Base-by-base conservation (phyloP, 805 yeast species). In the Schwanniomyces pseudopolymorphus region DNA sequence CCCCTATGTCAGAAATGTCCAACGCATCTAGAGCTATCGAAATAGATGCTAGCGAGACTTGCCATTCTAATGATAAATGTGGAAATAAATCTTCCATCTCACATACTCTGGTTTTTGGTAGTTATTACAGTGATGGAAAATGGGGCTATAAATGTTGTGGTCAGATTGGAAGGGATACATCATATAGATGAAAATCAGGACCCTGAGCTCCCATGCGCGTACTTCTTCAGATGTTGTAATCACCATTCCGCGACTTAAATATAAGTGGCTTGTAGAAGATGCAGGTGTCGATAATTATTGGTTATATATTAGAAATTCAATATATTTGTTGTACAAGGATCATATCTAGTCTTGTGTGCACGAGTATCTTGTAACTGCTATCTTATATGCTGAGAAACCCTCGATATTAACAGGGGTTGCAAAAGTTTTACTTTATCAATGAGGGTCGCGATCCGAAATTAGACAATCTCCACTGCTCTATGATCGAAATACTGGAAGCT, bases 71-170 rank as follows among this genome's bases (percentile, higher is more conserved):
- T 6, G 10, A 16, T 13, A 3, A 31, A 5, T n/a, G 9, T 31
- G 11, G 19, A 4, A 10, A 13, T 14, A 14, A 31, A 10, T 10
- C 28, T n/a, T 31, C 35, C 16, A 14, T 7, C 9, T 4, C 35
- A 16, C 35, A 31, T 31, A 31, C 20, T 16, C 19, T 16, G 35
- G 45, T 55, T 8, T 59, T 42, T 39, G 63, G 63, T 21, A 59
- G 63, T 39, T 58, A 49, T 40, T 59, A 47, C 48, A 28, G 37
- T 11, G 39, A 51, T 9, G 63, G 63, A 3, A 42, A 52, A 41
- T 59, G 63, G 63, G 63, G 63, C 5, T 59, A 53, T 36, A 33
- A 40, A 17, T 59, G 63, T 36, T 59, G 63, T 33, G 46, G 47
- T 41, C 49, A 45, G 36, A 43, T 44, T 5, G 42, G 25, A 17